These are phyloP conservation scores for Apiospora aurea DNA, from an alignment of 2,329 filamentous ascomycete species.

Conservation along the genomic window DNA sequence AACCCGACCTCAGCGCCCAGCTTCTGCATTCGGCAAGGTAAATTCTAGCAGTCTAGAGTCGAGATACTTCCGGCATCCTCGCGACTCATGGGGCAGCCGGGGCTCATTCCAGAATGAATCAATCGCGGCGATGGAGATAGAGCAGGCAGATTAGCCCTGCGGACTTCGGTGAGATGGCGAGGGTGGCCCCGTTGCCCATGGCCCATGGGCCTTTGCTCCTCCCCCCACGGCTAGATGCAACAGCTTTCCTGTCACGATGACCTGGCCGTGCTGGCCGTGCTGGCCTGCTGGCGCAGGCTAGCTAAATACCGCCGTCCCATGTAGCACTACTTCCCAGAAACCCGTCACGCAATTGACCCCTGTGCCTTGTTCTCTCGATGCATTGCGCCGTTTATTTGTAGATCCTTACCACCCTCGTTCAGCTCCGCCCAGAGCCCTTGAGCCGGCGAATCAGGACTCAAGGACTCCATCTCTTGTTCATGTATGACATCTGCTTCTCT, in stretches of 20 bases:
- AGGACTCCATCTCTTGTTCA: slow-evolving; percentile 16
- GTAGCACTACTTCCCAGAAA: slow-evolving; percentile 18
- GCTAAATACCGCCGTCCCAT: background rate
- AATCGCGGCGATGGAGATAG: background rate
- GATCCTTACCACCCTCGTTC: slow-evolving; percentile 21
- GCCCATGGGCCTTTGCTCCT: background rate
- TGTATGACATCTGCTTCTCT: slow-evolving; percentile 24
- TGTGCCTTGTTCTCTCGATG: slow-evolving; percentile 22
- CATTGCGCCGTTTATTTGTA: slow-evolving; percentile 19
- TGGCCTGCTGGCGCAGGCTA: slow-evolving; percentile 8
- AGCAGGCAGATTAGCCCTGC: background rate
- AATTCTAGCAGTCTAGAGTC: background rate
- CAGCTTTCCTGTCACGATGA: slow-evolving; percentile 7
- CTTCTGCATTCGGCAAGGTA: slow-evolving; percentile 17
- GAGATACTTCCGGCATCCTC: background rate
- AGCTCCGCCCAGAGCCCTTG: slow-evolving; percentile 12
- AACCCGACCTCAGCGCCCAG: slow-evolving; percentile 16
- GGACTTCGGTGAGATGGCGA: background rate
- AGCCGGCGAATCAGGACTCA: slow-evolving; percentile 7
- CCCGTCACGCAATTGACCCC: slow-evolving; percentile 23
- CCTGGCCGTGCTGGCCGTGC: background rate
- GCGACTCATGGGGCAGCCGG: background rate
- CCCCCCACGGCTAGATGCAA: slow-evolving; percentile 15
- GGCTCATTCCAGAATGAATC: background rate
- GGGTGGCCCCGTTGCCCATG: background rate